Conservation (phyloP, 768 basidiomycete species). For the Mycena sanguinolenta region DNA sequence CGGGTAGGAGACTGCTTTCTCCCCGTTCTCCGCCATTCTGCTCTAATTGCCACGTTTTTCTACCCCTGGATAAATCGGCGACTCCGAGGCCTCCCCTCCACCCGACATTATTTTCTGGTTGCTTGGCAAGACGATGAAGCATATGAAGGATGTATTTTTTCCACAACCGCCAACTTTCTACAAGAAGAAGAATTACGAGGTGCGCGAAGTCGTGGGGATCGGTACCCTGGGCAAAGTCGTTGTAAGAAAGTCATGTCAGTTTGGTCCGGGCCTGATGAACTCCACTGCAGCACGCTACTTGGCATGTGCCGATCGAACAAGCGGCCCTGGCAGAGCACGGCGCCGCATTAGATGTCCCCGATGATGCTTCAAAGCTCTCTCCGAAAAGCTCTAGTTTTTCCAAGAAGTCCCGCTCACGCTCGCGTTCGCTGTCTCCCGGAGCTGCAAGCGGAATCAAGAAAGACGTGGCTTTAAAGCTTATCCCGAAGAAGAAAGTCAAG, state of each 20-base stretch:
- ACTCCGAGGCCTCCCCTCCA: too few species aligned
- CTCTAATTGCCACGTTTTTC: too few species aligned
- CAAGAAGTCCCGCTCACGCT: slow-evolving; percentile 29
- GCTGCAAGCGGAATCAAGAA: slow-evolving; percentile 58
- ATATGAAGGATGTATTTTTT: slow-evolving; percentile 71
- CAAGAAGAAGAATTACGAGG: slow-evolving; percentile 88
- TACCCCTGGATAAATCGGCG: too few species aligned
- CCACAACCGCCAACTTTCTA: slow-evolving; percentile 87
- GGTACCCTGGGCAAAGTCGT: slow-evolving; percentile 95
- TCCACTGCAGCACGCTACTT: slow-evolving; percentile 72
- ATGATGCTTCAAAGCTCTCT: slow-evolving; percentile 31
- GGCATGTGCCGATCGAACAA: slow-evolving; percentile 80
- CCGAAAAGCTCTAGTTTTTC: slow-evolving; percentile 32
- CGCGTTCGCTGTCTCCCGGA: slow-evolving; percentile 43
- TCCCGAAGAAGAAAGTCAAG: slow-evolving; percentile 95
- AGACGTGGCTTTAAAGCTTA: slow-evolving; percentile 91
- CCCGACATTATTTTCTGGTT: not conserved
- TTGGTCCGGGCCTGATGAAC: too few species aligned
- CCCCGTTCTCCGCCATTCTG: too few species aligned
- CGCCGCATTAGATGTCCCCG: slow-evolving; percentile 56
- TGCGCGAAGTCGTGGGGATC: slow-evolving; percentile 79
- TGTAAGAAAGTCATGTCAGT: slow-evolving; percentile 49
- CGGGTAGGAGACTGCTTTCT: too few species aligned
- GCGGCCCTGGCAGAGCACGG: slow-evolving; percentile 68
- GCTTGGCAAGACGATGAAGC: slow-evolving; percentile 51